phyloP scores from a whole-genome alignment of 2,329 filamentous ascomycete species.

The Trichoderma arundinaceum region DNA sequence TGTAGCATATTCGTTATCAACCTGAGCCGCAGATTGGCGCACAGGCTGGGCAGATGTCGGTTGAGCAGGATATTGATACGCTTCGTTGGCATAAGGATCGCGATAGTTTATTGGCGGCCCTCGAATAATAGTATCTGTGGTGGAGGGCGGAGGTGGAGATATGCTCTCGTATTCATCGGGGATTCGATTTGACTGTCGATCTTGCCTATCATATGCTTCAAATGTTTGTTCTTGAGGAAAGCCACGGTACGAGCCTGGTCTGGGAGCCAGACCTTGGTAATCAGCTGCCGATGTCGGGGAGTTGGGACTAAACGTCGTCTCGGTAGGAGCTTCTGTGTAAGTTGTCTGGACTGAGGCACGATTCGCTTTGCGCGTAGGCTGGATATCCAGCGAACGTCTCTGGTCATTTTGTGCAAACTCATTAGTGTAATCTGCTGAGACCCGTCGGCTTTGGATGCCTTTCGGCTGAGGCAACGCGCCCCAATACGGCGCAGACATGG shows the following conservation, averaged over 20 bases:
- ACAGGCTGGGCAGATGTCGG: constrained; percentile 23
- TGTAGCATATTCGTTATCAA: constrained; percentile 37
- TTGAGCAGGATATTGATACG: constrained; percentile 38
- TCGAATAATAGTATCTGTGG: constrained; percentile 63
- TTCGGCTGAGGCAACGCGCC: constrained; percentile 61
- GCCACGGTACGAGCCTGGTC: constrained; percentile 63
- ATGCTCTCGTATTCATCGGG: constrained; percentile 48
- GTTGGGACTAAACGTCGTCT: constrained; percentile 63
- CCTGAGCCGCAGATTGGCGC: constrained; percentile 31
- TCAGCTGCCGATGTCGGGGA: constrained; percentile 61
- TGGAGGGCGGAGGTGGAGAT: constrained; percentile 53
- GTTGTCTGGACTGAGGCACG: constrained; percentile 62
- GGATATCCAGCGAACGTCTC: constrained; percentile 44
- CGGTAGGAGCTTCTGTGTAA: constrained; percentile 60
- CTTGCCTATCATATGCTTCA: constrained; percentile 36
- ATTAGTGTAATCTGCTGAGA: constrained; percentile 39
- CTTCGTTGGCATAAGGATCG: constrained; percentile 49
- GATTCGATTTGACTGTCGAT: constrained; percentile 30
- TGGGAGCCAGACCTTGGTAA: constrained; percentile 60
- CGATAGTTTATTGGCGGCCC: constrained; percentile 64
- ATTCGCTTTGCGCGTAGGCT: constrained; percentile 54
- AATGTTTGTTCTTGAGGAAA: constrained; percentile 49
- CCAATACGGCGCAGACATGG: constrained; percentile 62
- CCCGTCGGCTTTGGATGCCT: constrained; percentile 48
- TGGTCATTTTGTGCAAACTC: constrained; percentile 42